Percentiles rank a stretch among this genome's conserved stretches.
These are phyloP conservation scores for Comarum palustre DNA, from an alignment of 306 rosid genomes.

Conservation along the genomic window DNA sequence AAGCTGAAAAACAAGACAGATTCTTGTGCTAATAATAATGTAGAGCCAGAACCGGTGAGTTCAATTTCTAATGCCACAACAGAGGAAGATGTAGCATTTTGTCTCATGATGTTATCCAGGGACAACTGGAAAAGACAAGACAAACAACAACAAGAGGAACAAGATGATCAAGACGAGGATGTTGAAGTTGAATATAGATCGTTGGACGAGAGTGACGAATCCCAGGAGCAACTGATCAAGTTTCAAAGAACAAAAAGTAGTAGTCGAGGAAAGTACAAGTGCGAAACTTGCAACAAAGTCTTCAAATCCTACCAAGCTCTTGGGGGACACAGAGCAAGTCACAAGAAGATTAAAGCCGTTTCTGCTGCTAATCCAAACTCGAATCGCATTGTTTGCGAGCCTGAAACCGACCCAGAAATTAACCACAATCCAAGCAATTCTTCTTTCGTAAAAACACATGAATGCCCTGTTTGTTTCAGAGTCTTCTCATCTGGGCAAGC, in stretches of 20 bases:
- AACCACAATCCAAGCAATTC: conserved; percentile 19
- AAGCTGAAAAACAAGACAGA: conserved; percentile 29
- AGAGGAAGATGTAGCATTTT: conserved; percentile 74
- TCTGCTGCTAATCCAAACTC: background rate
- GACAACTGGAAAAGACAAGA: conserved; percentile 55
- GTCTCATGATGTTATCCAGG: conserved; percentile 81
- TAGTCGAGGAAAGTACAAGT: conserved; percentile 59
- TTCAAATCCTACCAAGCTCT: conserved; percentile 88
- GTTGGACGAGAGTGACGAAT: conserved; percentile 48
- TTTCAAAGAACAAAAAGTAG: conserved; percentile 22
- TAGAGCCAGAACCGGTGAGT: conserved; percentile 61
- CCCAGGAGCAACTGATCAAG: conserved; percentile 39
- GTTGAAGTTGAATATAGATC: conserved; percentile 30
- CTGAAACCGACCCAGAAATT: conserved; percentile 22
- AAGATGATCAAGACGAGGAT: conserved; percentile 9
- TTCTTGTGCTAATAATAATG: conserved; percentile 33
- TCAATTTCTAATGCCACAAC: conserved; percentile 67
- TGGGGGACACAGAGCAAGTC: conserved; percentile 96
- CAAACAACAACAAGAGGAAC: background rate
- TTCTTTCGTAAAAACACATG: conserved; percentile 46
- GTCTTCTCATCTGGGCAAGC: conserved; percentile 93
- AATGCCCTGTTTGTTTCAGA: conserved; percentile 80
- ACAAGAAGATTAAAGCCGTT: conserved; percentile 60
- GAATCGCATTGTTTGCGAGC: conserved; percentile 14
- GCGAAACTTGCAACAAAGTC: conserved; percentile 79